A percentile compares a stretch with the other conserved stretches of the same genome.
Evolutionary conservation across 306 rosid species (phyloP).

Genomic region (Lupinus albus): DNA sequence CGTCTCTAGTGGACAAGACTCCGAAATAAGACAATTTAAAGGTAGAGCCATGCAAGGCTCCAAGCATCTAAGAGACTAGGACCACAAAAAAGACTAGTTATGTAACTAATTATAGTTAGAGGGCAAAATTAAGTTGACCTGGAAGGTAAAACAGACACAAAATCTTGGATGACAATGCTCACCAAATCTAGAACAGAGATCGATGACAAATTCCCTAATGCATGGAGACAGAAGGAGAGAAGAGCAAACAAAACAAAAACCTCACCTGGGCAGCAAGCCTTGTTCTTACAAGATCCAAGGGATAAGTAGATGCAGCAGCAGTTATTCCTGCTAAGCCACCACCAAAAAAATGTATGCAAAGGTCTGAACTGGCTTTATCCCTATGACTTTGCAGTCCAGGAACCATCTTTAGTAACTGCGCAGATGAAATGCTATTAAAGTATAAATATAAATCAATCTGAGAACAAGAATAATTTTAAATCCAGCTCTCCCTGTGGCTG

Average conservation of each 20-base stretch:
- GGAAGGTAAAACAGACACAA: constrained; percentile 1
- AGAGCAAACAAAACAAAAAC: neutral
- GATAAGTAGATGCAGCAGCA: constrained; percentile 88
- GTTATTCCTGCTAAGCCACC: constrained; percentile 98
- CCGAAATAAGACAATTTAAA: constrained; percentile 22
- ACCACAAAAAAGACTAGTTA: constrained; percentile 22
- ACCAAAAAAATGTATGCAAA: constrained; percentile 71
- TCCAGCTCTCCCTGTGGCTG: neutral
- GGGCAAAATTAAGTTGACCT: constrained; percentile 17
- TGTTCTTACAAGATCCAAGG: constrained; percentile 96
- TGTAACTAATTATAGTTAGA: constrained; percentile 3
- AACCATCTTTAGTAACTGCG: constrained; percentile 61
- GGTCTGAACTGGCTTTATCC: constrained; percentile 61
- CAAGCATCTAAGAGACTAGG: constrained; percentile 10
- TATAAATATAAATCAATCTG: constrained; percentile 9
- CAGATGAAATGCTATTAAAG: constrained; percentile 24
- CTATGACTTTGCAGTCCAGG: constrained; percentile 57
- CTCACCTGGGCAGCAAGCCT: constrained; percentile 97
- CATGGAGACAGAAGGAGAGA: neutral
- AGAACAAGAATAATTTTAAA: constrained; percentile 5
- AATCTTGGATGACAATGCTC: neutral
- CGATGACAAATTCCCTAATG: neutral
- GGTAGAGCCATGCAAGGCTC: constrained; percentile 9
- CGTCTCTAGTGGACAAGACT: constrained; percentile 12
- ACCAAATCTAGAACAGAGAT: neutral